Evolutionary conservation across 1,284 basidiomycete species (phyloP), one percentile per base, ranked within the genome.

Genomic region (Malassezia equina): DNA sequence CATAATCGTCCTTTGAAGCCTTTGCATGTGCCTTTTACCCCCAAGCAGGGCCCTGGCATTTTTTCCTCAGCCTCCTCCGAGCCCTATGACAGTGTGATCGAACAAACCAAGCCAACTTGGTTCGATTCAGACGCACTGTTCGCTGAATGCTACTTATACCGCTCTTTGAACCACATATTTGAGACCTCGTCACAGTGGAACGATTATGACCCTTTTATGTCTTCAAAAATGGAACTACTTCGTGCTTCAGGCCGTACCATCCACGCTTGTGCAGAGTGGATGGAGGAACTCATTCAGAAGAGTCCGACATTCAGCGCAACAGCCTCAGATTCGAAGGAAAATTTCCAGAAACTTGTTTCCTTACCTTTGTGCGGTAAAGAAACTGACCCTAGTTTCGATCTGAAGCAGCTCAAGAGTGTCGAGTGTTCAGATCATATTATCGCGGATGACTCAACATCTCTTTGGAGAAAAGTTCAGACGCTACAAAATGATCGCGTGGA

Each of bases 101-200:
- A 61, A 7, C 50, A 54, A 15, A 42, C 63, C 11, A 39, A 82
- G 59, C 80, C 84, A 63, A 86, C 84, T 0, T 98, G 93, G 93
- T 90, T 90, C 72, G 85, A 82, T 1, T 83, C 87, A 7, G 86
- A 90, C 4, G 96, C 91, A 60, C 64, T 98, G 12, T 95, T 82
- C 72, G 88, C 90, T 57, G 93, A 96, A 83, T 94, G 78, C 67
- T 79, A 79, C 64, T 71, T 80, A 56, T 96, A 96, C 76, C 86
- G 90, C 24, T 79, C 87, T 1, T 72, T 98, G 19, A 82, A 88
- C 19, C 83, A 83, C 2, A 84, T 83, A 71, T 88, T 94, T 68
- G 79, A 81, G 0, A 76, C 79, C 56, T 86, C 85, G 2, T 76
- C 75, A 39, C 80, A 85, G 65, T 96, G 90, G 90, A 78, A 77